Evolutionary conservation across 176 grass and related monocot genomes (phyloP).

Genomic region (Ensete glaucum): DNA sequence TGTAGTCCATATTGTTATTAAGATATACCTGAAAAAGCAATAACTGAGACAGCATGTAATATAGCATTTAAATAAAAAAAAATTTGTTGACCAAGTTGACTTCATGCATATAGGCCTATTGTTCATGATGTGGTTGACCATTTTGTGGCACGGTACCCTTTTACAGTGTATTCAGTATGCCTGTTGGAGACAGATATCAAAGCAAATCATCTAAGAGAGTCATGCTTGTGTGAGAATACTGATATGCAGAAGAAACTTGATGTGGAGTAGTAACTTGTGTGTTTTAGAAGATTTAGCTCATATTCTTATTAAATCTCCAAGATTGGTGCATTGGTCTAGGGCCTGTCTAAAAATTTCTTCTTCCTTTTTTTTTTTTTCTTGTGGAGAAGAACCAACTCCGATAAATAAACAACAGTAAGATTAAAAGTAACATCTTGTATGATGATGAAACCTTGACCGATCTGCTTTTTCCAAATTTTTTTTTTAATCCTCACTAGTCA

Average conservation of each 20-base stretch:
- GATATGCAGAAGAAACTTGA: no score
- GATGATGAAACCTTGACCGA: no score
- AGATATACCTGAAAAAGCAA: background rate
- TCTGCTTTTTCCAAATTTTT: background rate
- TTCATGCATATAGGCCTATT: no score
- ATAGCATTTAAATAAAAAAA: background rate
- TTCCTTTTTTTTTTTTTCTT: no score
- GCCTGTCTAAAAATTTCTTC: background rate
- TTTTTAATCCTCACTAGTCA: background rate
- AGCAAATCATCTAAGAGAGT: no score
- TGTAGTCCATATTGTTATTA: background rate
- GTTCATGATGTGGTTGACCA: background rate
- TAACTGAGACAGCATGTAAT: background rate
- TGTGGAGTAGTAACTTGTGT: no score
- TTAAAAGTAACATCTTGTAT: background rate
- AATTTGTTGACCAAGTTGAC: background rate
- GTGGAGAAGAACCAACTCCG: background rate
- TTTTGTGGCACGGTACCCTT: background rate
- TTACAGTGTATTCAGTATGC: background rate
- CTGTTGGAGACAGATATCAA: background rate
- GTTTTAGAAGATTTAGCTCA: no score
- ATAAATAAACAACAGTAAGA: background rate
- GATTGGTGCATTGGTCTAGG: background rate
- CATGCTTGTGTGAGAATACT: no score
- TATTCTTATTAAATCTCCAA: background rate